Evolutionary conservation across 805 yeast species (phyloP), one percentile per base, ranked within the genome.

Genomic region (Wickerhamomyces bovis): DNA sequence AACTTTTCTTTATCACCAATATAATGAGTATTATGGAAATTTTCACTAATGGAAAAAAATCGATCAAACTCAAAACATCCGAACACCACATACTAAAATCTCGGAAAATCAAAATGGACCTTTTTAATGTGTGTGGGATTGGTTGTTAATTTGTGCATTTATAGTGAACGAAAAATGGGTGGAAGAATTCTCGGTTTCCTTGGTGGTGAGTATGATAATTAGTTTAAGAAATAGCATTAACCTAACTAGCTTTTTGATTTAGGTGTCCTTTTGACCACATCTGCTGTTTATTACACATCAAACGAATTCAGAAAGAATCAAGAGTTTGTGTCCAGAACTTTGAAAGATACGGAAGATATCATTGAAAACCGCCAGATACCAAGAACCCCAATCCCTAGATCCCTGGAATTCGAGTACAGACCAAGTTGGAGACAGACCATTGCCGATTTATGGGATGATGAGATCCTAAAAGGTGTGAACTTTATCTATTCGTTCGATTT

Each of bases 381-480:
- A 44, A 64, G 75, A 13, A 52, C 50, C 43, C 70, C 77, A 28
- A 67, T 70, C 30, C 77, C 76, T 51, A 65, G 75, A 23, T 58
- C 69, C 7, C 66, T 72, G 44, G 73, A 74, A 26, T 60, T 69
- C 41, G 59, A 69, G 19, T 78, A 78, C 48, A 64, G 69, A 47
- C 67, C 73, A 25, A 72, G 85, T 26, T 64, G 69, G 28, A 57
- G 57, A 10, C 89, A 87, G 62, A 82, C 89, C 0, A 69, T 77
- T 50, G 84, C 81, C 53, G 95, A 86, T 57, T 71, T 85, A 38
- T 86, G 95, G 95, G 83, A 86, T 59, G 80, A 77, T 40, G 90
- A 85, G 60, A 75, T 86, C 45, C 72, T 83, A 47, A 70, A 68
- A 39, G 74, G 76, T 48, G 86, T 81, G 20, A 79, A 80, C 53